Evolutionary conservation across 306 rosid species (phyloP), one percentile per base, ranked within the genome.

Genomic region (Senna tora): DNA sequence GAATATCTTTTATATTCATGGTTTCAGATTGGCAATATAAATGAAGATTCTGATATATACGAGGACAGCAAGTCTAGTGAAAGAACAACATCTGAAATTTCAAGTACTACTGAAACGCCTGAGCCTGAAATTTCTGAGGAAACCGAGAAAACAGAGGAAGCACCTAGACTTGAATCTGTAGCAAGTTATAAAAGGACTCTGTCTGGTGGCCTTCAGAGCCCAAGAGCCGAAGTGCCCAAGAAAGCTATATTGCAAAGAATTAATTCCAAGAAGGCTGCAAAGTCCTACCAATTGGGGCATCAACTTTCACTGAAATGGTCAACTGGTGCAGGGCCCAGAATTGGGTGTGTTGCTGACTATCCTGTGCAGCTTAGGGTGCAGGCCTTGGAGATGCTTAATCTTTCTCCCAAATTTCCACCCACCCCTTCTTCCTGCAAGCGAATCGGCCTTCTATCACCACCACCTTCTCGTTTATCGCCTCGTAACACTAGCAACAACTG

Each of bases 321-420:
- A 17, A 87, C 96, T 0, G 99, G 99, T 70, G 96, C 93, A 41
- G 99, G 99, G 43, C 99, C 99, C 6, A 91, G 99, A 75, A 94
- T 94, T 38, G 97, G 99, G 32, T 94, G 97, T 71, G 93, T 94
- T 46, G 92, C 92, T 54, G 99, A 94, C 71, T 94, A 91, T 73
- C 99, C 99, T 10, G 75, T 71, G 3, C 90, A 91, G 79, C 82
- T 94, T 68, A 87, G 97, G 66, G 69, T 28, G 4, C 97, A 94
- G 77, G 99, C 99, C 19, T 77, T 94, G 71, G 99, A 91, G 73
- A 87, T 91, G 73, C 84, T 89, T 33, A 78, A 80, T 80, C 91
- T 94, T 47, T 87, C 96, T 79, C 95, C 99, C 41, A 82, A 53
- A 45, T 4, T 50, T 60, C 83, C 86, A 21, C 86, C 86, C 2